Evolutionary conservation across 108 stramenopile genomes (phyloP).

Genomic region (Skeletonema grethae): DNA sequence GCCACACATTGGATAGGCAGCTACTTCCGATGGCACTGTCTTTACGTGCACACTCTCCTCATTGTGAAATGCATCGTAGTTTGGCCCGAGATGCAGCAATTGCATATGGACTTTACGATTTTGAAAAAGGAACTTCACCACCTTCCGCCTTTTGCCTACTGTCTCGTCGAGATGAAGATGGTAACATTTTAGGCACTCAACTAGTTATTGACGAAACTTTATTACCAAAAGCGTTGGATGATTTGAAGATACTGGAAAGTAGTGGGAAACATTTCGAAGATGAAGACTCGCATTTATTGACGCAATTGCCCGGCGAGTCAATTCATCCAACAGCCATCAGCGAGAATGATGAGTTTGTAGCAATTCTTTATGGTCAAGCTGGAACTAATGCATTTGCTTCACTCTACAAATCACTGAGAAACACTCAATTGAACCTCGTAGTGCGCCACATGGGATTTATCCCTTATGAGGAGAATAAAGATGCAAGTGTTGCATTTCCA

Average conservation of each 20-base stretch:
- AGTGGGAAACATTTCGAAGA: not conserved
- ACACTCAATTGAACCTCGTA: slow-evolving; percentile 50
- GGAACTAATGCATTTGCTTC: slow-evolving; percentile 61
- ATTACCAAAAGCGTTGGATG: slow-evolving; percentile 20
- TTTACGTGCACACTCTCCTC: slow-evolving; percentile 70
- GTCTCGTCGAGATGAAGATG: slow-evolving; percentile 15
- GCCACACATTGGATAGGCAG: slow-evolving; percentile 31
- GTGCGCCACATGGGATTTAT: slow-evolving; percentile 76
- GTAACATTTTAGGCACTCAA: slow-evolving; percentile 10
- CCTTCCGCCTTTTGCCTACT: slow-evolving; percentile 31
- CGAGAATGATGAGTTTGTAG: slow-evolving; percentile 32
- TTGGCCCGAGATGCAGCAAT: slow-evolving; percentile 60
- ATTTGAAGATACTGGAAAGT: slow-evolving; percentile 7
- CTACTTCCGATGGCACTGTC: slow-evolving; percentile 57
- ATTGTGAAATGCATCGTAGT: slow-evolving; percentile 81
- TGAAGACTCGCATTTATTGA: slow-evolving; percentile 18
- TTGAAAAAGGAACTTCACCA: not conserved
- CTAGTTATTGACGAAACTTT: slow-evolving; percentile 26
- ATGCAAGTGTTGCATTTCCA: slow-evolving; percentile 19
- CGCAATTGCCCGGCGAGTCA: slow-evolving; percentile 40
- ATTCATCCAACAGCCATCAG: slow-evolving; percentile 17
- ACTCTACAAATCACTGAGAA: slow-evolving; percentile 54
- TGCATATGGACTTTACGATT: slow-evolving; percentile 35
- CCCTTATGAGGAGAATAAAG: slow-evolving; percentile 48
- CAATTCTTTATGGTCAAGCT: slow-evolving; percentile 74